Evolutionary conservation across 2,329 filamentous ascomycete genomes (phyloP), one percentile per base, ranked within the genome.

Genomic region (Daldinia sp.): DNA sequence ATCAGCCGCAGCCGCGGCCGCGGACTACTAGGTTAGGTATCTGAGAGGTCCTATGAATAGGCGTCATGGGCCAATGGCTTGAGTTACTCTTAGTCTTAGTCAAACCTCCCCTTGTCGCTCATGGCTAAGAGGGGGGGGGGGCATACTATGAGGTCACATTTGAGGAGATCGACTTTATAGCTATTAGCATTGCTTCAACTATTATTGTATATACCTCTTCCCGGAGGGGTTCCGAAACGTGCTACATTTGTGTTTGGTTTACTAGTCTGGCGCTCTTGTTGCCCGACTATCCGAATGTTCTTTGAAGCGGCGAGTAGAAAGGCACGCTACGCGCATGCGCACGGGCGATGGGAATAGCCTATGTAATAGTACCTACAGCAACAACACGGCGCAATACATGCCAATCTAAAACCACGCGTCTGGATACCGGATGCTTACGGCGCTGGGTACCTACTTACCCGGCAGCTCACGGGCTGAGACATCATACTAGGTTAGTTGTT

Each of bases 1-100:
- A 47, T 58, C 45, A 58, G 47, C 55, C 55, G 55, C 55, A 58
- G 17, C 47, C 55, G 27, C 55, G 35, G 35, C 35, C 23, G 4
- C 21, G 50, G 32, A 21, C 49, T 39, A 32, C 50, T 19, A 53
- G 9, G 47, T 30, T 50, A 35, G 45, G 25, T 32, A 32, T n/a
- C 45, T 48, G 5, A 45, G 39, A 43, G 15, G 39, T 45, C 39
- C 21, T 45, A 45, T 11, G 6, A 23, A 45, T 45, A 21, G 21
- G 15, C 27, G 21, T 4, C 39, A 45, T 13, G 11, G 39, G 39
- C 39, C 39, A 45, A 45, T 45, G 21, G 39, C 21, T 25, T 13
- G 27, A 3, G 21, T 27, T 45, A 21, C 15, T 21, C 21, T 45
- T 45, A 7, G 11, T 27, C 39, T 45, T 45, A 13, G 39, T 25